Base-by-base conservation (phyloP, 768 basidiomycete genomes). In the Antrodiella citrinella region DNA sequence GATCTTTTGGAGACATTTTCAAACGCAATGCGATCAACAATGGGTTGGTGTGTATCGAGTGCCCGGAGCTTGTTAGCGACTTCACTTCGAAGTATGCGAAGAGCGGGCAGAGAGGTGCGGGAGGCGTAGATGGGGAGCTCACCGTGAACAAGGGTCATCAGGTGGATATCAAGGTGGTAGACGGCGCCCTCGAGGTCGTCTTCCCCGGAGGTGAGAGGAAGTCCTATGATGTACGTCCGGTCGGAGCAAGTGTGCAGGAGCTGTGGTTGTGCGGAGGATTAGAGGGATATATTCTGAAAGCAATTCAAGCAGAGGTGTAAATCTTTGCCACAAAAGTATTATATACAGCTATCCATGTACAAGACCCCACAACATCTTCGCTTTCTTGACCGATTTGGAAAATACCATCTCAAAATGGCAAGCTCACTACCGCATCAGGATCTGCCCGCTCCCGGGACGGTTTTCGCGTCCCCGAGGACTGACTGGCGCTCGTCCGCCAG, bases 21-120 rank as follows among this genome's bases (percentile, higher is more conserved):
- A 97, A 98, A 73, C 83, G 96, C 25, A 99, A 99, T 66, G 88
- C 92, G 15, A 98, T 98, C 71, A 99, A 99, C 71, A 98, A 99
- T 63, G 95, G 93, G 9, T 75, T 99, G 4, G 90, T 99, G 46
- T 96, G 96, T 62, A 67, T 97, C 42, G 95, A 98, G 69, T 86
- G 82, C 51, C 94, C 95, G 0, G 88, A 87, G 60, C 79, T 99
- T 38, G 86, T 98, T 15, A 68, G 72, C 15, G 92, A 96, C 57
- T 72, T 98, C 49, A 97, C 96, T 1, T 67, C 69, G 38, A 66
- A 69, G 44, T 91, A 84, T 62, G 86, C 83, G 0, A 82, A 80
- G 65, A 82, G 81, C 44, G 89, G 86, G 0, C 72, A 71, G 64
- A 72, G 95, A 1, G 86, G 88, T 18, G 75, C 80, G 12, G 95